Evolutionary conservation across 176 grass and related monocot species (phyloP).

Genomic region (barley (Hordeum vulgare)): MorexV3_pseudomolecules_assembly NC_058518.1:162943621-162944120

Average conservation of each 20-base stretch:
- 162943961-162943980: background rate
- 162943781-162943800: conserved; percentile 78
- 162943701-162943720: background rate
- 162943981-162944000: background rate
- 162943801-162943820: conserved; percentile 78
- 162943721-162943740: conserved; percentile 3
- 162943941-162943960: background rate
- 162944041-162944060: too few relatives aligned
- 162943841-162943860: background rate
- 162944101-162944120: background rate
- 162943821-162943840: conserved; percentile 61
- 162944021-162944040: background rate
- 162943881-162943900: background rate
- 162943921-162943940: background rate
- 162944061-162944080: too few relatives aligned
- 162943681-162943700: background rate
- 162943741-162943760: conserved; percentile 68
- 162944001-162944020: background rate
- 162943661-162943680: conserved; percentile 39
- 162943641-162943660: conserved; percentile 91
- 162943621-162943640: conserved; percentile 69
- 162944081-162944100: background rate
- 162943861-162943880: background rate
- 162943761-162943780: conserved; percentile 58
- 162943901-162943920: background rate